A percentile compares a stretch with the other conserved stretches of the same genome.
These are phyloP conservation scores for Cornus suecica DNA, from an alignment of 148 eudicot genomes.

Conservation along the genomic window DNA sequence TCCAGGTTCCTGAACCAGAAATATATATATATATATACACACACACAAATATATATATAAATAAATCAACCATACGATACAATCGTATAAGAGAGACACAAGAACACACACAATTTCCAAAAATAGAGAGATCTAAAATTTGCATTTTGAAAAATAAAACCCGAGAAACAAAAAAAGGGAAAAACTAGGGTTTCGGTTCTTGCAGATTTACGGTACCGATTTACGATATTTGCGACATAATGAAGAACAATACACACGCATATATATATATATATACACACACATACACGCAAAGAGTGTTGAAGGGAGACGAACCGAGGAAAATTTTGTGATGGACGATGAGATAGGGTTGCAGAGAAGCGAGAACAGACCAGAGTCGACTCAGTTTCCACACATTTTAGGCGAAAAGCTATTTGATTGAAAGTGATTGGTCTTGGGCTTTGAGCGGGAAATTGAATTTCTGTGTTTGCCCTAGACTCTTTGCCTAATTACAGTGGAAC, in stretches of 20 bases:
- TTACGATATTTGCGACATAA: not conserved
- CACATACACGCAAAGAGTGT: not conserved
- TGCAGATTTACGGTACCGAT: not conserved
- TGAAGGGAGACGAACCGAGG: not conserved
- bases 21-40: too few relatives aligned
- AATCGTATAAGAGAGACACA: not conserved
- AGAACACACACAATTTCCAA: not conserved
- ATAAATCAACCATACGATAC: too few relatives aligned
- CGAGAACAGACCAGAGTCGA: slow-evolving; percentile 1
- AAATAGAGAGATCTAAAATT: not conserved
- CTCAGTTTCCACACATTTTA: not conserved
- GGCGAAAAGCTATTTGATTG: too few relatives aligned
- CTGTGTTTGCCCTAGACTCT: not conserved
- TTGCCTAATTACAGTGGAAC: not conserved
- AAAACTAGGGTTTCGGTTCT: not conserved
- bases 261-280: not conserved
- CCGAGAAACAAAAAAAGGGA: not conserved
- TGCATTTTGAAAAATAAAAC: not conserved
- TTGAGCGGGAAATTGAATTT: slow-evolving; percentile 8
- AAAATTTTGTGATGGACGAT: not conserved
- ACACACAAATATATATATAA: too few relatives aligned
- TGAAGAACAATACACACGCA: too few relatives aligned
- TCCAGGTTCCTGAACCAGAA: not conserved
- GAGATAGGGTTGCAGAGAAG: not conserved
- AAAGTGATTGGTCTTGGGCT: not conserved